Evolutionary conservation across 345 rosid genomes (phyloP).

Genomic region (Brassica incana): DNA sequence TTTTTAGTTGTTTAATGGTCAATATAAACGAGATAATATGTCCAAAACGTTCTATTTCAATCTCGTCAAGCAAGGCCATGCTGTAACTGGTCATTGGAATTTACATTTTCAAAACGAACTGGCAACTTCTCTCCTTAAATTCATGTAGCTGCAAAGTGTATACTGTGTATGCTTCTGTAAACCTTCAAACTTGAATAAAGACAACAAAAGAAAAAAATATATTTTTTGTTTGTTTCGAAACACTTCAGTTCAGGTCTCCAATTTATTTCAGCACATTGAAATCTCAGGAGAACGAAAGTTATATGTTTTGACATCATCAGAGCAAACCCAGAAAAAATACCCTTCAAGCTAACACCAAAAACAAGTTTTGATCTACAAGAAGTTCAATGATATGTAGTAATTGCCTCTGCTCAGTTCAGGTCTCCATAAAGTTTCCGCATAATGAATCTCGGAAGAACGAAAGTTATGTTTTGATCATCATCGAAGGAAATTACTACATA

Average conservation of each 20-base stretch:
- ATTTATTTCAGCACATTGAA: conserved; percentile 22
- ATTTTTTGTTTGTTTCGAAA: background rate
- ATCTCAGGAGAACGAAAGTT: conserved; percentile 40
- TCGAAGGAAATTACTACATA: conserved; percentile 24
- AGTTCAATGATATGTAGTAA: background rate
- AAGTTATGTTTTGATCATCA: conserved; percentile 42
- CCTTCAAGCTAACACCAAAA: background rate
- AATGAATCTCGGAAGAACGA: conserved; percentile 38
- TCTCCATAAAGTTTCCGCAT: conserved; percentile 39
- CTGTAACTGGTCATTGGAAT: background rate
- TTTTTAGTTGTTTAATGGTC: background rate
- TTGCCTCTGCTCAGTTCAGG: conserved; percentile 41
- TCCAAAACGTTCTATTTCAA: background rate
- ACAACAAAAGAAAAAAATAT: too few relatives aligned
- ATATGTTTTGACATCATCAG: conserved; percentile 29
- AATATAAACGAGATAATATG: background rate
- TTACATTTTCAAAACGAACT: too few relatives aligned
- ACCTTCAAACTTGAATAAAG: too few relatives aligned
- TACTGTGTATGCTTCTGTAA: too few relatives aligned
- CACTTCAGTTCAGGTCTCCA: conserved; percentile 44
- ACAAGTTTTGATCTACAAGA: background rate
- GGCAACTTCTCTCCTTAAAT: background rate
- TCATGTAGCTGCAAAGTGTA: background rate
- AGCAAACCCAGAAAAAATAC: background rate
- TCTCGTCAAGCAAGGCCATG: too few relatives aligned